These are phyloP conservation scores for Candida mattraensis DNA, from an alignment of 805 yeast genomes.

Conservation along the genomic window DNA sequence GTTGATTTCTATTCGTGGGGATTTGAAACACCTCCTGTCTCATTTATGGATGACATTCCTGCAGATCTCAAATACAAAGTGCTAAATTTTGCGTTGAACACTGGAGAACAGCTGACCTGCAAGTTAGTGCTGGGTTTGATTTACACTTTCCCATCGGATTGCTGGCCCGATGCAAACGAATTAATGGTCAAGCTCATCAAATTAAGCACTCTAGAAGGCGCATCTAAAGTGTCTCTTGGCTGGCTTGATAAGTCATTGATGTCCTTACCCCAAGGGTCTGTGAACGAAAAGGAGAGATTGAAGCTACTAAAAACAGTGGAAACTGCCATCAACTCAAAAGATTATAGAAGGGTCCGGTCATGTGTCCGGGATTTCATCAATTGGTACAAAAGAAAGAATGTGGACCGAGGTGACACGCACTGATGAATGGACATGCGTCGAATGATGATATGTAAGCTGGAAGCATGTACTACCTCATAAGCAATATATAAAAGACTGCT, in stretches of 20 bases:
- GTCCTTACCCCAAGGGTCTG: conserved; percentile 60
- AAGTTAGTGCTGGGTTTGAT: conserved; percentile 66
- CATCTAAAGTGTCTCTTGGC: conserved; percentile 39
- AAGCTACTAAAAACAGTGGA: conserved; percentile 59
- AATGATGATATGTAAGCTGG: too few species aligned
- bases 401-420: conserved; percentile 35
- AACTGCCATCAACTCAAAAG: conserved; percentile 64
- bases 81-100: conserved; percentile 44
- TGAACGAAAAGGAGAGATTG: conserved; percentile 64
- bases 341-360: conserved; percentile 70
- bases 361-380: conserved; percentile 74
- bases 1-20: conserved; percentile 89
- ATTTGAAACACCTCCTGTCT: conserved; percentile 73
- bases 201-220: conserved; percentile 46
- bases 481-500: too few species aligned
- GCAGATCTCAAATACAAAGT: conserved; percentile 49
- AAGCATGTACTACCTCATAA: too few species aligned
- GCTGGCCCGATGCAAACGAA: conserved; percentile 73
- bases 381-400: conserved; percentile 81
- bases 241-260: conserved; percentile 63
- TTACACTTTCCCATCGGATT: conserved; percentile 67
- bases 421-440: too few species aligned
- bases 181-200: conserved; percentile 63
- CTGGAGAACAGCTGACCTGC: conserved; percentile 58
- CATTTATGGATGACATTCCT: conserved; percentile 60